Evolutionary conservation across 164 flowering plant genomes (phyloP), one percentile per base, ranked within the genome.

Genomic region (Stephania cephalantha): DNA sequence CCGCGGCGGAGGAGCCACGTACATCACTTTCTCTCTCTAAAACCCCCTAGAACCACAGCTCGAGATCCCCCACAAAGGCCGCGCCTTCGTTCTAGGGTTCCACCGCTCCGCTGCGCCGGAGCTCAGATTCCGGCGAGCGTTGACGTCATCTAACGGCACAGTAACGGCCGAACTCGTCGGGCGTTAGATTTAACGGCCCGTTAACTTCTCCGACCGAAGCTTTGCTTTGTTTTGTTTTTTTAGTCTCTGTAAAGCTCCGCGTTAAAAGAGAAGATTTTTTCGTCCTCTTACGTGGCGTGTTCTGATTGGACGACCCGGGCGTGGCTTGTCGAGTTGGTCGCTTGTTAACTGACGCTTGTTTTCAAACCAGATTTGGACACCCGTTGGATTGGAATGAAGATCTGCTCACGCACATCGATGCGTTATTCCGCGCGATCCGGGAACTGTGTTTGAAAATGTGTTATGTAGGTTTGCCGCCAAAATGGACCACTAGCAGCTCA

Each of bases 1-100:
- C 85, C 84, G 84, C 5, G 92, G 89, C 18, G 94, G 98, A 65
- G 92, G 94, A 76, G 84, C 90, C 76, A 85, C 94, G 71, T 90
- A 88, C 98, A 94, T 92, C 70, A 78, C 83, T 72, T 82, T 69
- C 18, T 55, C 65, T 75, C 77, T 52, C 72, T 55, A 25, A 68
- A 61, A 25, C 25, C 58, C 75, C 2, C 71, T 12, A 25, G 46
- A 52, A 31, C 58, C 74, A 65, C 17, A 70, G 30, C 73, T 48
- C 73, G 1, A 71, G 66, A 76, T 61, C 78, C 67, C 5, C 78
- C 45, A 73, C 18, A 22, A 73, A 64, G 64, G 64, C 20, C 31
- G 20, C 63, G 1, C 61, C 69, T 31, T 45, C 58, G 3, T 35
- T 35, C 71, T 58, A 25, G 29, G 22, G 68, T 29, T 68, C 13